phyloP scores from a whole-genome alignment of 1,284 basidiomycete genomes.

The Boletus semigastroideus region DNA sequence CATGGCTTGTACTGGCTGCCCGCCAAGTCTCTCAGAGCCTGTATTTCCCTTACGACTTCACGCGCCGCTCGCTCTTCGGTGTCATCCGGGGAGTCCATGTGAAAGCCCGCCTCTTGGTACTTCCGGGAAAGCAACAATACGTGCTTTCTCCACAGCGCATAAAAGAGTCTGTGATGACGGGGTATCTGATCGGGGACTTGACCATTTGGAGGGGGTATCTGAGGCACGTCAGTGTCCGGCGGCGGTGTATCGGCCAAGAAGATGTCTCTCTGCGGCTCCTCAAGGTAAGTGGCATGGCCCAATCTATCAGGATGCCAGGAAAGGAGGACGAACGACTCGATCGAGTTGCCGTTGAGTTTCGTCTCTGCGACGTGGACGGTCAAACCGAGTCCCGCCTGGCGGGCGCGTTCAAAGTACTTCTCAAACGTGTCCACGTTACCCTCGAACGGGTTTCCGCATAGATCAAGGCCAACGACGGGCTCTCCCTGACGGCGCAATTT shows the following conservation, averaged over 20 bases:
- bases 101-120: conserved; percentile 15
- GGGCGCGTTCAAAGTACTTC: conserved; percentile 54
- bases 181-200: conserved; percentile 20
- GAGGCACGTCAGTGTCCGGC: conserved; percentile 10
- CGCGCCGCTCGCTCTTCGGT: conserved; percentile 19
- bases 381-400: conserved; percentile 57
- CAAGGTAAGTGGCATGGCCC: conserved; percentile 81
- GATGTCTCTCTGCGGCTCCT: conserved; percentile 54
- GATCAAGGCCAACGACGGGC: conserved; percentile 74
- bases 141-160: conserved; percentile 27
- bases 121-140: conserved; percentile 21
- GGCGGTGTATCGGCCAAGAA: conserved; percentile 44
- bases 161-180: conserved; percentile 25
- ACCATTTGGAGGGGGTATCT: conserved; percentile 21
- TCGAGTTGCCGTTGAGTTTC: conserved; percentile 40
- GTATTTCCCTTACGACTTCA: conserved; percentile 30
- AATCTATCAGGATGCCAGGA: conserved; percentile 66
- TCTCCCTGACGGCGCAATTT: conserved; percentile 54
- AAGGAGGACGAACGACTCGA: conserved; percentile 66
- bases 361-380: conserved; percentile 83
- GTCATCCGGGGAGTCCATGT: conserved; percentile 9
- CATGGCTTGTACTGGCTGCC: conserved; percentile 48
- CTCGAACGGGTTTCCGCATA: conserved; percentile 74
- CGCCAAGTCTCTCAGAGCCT: conserved; percentile 15
- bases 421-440: conserved; percentile 58